Evolutionary conservation across 108 stramenopile species (phyloP), one percentile per base, ranked within the genome.

Genomic region (Nitzschia sp.): DNA sequence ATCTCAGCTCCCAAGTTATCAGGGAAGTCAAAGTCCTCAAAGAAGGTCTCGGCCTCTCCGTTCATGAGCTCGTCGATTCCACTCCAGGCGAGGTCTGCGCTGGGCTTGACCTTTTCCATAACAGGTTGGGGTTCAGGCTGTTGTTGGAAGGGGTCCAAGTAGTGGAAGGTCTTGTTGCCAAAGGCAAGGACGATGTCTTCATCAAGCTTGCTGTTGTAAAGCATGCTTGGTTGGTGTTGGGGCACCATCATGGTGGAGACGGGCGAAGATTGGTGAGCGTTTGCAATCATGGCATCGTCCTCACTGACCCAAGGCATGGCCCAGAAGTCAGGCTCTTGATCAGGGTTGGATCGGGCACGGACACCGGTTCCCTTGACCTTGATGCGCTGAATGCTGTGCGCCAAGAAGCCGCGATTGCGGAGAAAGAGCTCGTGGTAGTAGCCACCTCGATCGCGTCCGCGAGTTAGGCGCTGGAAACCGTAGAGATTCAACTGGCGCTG

Each of bases 401-500:
- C 78, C 32, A 94, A 62, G 59, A 83, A 85, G 18, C 30, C 33
- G 46, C 83, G 88, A 46, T 85, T 83, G 24, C 82, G 68, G 31
- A 95, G 72, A 64, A 95, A 92, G 46, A 84, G 59, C 64, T 92
- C 91, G 57, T 95, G 88, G 78, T 92, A 91, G 68, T 82, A 83
- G 11, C 68, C 67, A 2, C 89, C 89, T 54, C 84, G 81, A 54
- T 90, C 88, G 11, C 74, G 57, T 17, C 93, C 93, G 25, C 65
- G 60, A 17, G 88, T 89, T n/a, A 95, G 54, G 46, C 92, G 84
- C 35, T 77, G 85, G 76, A 96, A 96, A 26, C 96, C 96, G 65
- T 96, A 95, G 3, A 96, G 86, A 67, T 96, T 96, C 69, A 96
- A 82, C 76, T 97, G 96, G 18, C 96, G 79, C 70, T 97, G 96